A percentile compares a stretch with the other conserved stretches of the same genome.
Conservation (phyloP, 306 rosid species). For the Rubus idaeus region DNA sequence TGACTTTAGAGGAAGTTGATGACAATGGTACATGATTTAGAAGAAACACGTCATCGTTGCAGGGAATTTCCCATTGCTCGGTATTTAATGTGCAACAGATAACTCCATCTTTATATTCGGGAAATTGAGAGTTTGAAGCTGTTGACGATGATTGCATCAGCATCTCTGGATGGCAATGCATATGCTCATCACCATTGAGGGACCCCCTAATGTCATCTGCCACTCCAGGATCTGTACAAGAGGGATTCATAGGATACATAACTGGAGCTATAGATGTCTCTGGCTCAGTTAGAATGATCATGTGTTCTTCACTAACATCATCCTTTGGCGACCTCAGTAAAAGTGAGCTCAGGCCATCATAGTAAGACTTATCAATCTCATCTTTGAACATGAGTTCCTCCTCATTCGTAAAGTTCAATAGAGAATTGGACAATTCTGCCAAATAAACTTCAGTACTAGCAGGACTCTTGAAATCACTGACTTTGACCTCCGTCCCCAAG, state of each 20-base stretch:
- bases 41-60: slow-evolving; percentile 73
- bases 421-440: slow-evolving; percentile 76
- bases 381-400: slow-evolving; percentile 70
- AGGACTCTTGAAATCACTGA: slow-evolving; percentile 45
- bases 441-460: slow-evolving; percentile 61
- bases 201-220: slow-evolving; percentile 38
- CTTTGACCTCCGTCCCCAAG: slow-evolving; percentile 27
- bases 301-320: slow-evolving; percentile 40
- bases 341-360: slow-evolving; percentile 85
- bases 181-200: slow-evolving; percentile 33
- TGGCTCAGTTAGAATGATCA: slow-evolving; percentile 30
- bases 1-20: slow-evolving; percentile 26
- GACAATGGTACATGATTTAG: slow-evolving; percentile 44
- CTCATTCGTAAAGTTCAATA: slow-evolving; percentile 71
- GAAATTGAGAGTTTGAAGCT: slow-evolving; percentile 44
- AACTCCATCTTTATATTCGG: slow-evolving; percentile 47
- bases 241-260: slow-evolving; percentile 30
- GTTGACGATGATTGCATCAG: slow-evolving; percentile 44
- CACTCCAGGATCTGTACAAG: slow-evolving; percentile 40
- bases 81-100: slow-evolving; percentile 60
- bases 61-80: slow-evolving; percentile 75
- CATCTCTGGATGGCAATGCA: slow-evolving; percentile 39
- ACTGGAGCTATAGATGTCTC: slow-evolving; percentile 38
- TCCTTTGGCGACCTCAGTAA: slow-evolving; percentile 56
- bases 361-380: slow-evolving; percentile 70